phyloP scores from a whole-genome alignment of 352 stramenopile species.

The Globisporangium irregulare region DNA sequence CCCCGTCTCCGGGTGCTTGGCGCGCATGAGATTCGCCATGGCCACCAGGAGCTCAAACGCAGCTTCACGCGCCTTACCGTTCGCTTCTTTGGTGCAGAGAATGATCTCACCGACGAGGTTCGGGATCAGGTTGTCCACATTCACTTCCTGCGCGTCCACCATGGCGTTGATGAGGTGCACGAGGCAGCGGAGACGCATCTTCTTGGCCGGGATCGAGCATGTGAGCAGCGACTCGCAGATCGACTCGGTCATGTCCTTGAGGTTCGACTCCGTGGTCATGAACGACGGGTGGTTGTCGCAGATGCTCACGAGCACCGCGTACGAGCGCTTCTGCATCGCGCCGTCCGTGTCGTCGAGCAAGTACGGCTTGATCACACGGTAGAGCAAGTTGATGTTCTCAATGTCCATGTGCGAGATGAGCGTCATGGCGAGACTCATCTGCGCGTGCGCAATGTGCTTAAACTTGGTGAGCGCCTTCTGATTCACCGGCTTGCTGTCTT shows the following conservation, averaged over 20 bases:
- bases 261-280: conserved; percentile 66
- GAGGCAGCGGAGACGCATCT: conserved; percentile 93
- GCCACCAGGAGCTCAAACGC: conserved; percentile 84
- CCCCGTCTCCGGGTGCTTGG: conserved; percentile 62
- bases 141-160: conserved; percentile 70
- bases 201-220: conserved; percentile 93
- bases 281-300: conserved; percentile 84
- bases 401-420: conserved; percentile 79
- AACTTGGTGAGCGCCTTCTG: conserved; percentile 50
- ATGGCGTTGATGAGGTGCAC: conserved; percentile 78
- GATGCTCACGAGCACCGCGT: conserved; percentile 83
- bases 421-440: conserved; percentile 78
- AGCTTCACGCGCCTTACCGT: conserved; percentile 90
- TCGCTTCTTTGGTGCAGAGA: conserved; percentile 96
- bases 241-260: conserved; percentile 92
- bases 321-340: conserved; percentile 88
- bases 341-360: conserved; percentile 83
- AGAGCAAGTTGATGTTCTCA: conserved; percentile 72
- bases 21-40: conserved; percentile 73
- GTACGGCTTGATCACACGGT: conserved; percentile 88
- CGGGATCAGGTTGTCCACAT: conserved; percentile 82
- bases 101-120: conserved; percentile 95
- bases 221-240: conserved; percentile 93
- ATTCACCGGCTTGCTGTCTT: conserved; percentile 23
- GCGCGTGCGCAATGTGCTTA: conserved; percentile 61